Base-by-base conservation (phyloP, 768 basidiomycete species). In the Lactarius hengduanensis region DNA sequence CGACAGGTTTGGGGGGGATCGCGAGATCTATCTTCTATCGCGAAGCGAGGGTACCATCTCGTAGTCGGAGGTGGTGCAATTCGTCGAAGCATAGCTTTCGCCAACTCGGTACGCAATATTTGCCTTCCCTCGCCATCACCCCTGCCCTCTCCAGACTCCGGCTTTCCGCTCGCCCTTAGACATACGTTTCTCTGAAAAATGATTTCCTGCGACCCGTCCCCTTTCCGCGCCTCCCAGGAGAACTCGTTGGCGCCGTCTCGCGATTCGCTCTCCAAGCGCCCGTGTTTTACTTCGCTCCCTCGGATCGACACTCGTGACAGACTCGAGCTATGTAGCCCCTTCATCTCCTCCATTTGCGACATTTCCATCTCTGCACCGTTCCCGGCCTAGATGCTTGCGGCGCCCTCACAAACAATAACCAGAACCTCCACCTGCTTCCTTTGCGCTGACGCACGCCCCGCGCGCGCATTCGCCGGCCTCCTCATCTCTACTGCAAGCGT, bases 371-470 rank as follows among this genome's bases (percentile, higher is more conserved):
- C 71, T 18, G 16, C 28, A 9, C 73, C 18, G 57, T 41, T 16
- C 38, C 69, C 16, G 7, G 41, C 45, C n/a, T 20, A 3, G 60
- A 38, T 22, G 26, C 34, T 13, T n/a, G 26, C 30, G 26, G 36
- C 13, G 28, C 34, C 9, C 78, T 86, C 38, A 77, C 79, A 20
- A 82, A 78, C 36, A 88, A 87, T 74, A 71, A 78, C 26, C 78
- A 77, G 0, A 85, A 86, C 70, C 79, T 87, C 47, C 84, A 83
- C 72, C 86, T 86, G 1, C 82, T 80, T 88, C 82, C 15, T 74
- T 86, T 47, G 78, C 79, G 22, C 71, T 79, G 5, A 71, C 74
- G 10, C 75, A 83, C 61, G 84, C 84, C 1, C 72, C 79, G 1
- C 84, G 80, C 43, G 82, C 84, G 18, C 83, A 4, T 85, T 87